Conservation (phyloP, 2,329 filamentous ascomycete species). For the Sarocladium brachiariae region DNA sequence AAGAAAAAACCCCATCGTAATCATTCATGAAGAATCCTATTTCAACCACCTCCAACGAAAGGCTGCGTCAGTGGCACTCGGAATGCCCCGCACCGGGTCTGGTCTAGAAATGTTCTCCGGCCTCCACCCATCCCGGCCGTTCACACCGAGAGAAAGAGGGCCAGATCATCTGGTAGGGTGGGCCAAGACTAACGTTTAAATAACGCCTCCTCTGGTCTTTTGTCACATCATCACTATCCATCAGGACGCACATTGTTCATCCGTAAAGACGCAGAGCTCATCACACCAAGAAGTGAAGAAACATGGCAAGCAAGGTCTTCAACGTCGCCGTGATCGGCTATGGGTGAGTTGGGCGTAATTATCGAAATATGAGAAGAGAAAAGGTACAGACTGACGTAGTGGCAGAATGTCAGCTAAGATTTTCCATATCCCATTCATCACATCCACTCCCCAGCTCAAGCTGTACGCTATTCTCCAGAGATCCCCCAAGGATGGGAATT, state of each 20-base stretch:
- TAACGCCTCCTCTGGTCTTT: too few species aligned
- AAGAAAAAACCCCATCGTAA: too few species aligned
- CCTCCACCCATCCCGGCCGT: too few species aligned
- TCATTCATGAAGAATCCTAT: too few species aligned
- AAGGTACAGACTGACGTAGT: conserved; percentile 13
- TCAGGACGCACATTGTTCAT: too few species aligned
- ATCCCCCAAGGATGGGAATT: conserved; percentile 54
- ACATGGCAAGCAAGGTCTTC: conserved; percentile 32
- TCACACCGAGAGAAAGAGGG: too few species aligned
- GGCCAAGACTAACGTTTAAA: too few species aligned
- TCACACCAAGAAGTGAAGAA: too few species aligned
- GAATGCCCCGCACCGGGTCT: background rate
- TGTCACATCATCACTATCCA: too few species aligned
- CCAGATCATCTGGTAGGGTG: too few species aligned
- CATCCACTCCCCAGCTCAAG: conserved; percentile 53
- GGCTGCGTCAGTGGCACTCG: background rate
- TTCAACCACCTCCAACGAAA: too few species aligned
- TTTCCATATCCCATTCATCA: conserved; percentile 79
- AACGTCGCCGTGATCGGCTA: conserved; percentile 47
- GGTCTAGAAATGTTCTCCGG: background rate
- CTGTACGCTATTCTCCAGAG: conserved; percentile 74
- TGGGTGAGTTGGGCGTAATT: conserved; percentile 30
- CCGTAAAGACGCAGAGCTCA: too few species aligned
- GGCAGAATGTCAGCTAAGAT: conserved; percentile 60
- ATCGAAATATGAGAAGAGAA: conserved; percentile 5